Evolutionary conservation across 352 stramenopile species (phyloP), one percentile per base, ranked within the genome.

Genomic region (Pythium vanterpoolii): DNA sequence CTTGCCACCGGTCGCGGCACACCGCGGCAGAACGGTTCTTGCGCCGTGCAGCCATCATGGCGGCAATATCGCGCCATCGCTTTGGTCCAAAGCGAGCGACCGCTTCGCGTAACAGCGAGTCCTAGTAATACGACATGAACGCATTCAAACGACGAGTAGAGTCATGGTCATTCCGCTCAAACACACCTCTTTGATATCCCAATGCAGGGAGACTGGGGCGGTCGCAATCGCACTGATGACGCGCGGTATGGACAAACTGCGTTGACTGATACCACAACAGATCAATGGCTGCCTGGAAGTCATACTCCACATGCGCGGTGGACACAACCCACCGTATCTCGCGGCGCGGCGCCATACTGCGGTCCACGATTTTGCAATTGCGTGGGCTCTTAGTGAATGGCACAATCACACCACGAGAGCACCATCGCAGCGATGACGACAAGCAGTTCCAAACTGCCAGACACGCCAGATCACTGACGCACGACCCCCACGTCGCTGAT

Each of bases 1-100:
- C 60, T 14, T 68, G 49, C 75, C 75, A 85, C 9, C 72, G 73
- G 30, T 61, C 24, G n/a, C 33, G 60, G 21, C 74, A 84, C 53
- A 3, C 55, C 34, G 24, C 60, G 26, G 26, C 43, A n/a, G 24
- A 69, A 43, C 34, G 33, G 26, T 3, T 27, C 33, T 40, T n/a
- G 4, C 39, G 33, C 42, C 26, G 40, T 26, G 61, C 43, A 6
- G 74, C 21, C 1, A 59, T 44, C 47, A 68, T 60, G 43, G 14
- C 39, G 11, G 21, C 42, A 36, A 66, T 56, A 1, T 47, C 31
- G 4, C 49, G 49, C 59, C 59, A 66, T 11, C 44, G 31, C 34
- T 66, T 66, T 3, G 59, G 43, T 1, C 59, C 59, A 28, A 34
- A 54, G 1, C 13, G 23, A 7, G 24, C 21, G 13, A 66, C 31